A percentile compares a stretch with the other conserved stretches of the same genome.
Conservation (phyloP, 768 basidiomycete species). For the Tylopilus intermedius region DNA sequence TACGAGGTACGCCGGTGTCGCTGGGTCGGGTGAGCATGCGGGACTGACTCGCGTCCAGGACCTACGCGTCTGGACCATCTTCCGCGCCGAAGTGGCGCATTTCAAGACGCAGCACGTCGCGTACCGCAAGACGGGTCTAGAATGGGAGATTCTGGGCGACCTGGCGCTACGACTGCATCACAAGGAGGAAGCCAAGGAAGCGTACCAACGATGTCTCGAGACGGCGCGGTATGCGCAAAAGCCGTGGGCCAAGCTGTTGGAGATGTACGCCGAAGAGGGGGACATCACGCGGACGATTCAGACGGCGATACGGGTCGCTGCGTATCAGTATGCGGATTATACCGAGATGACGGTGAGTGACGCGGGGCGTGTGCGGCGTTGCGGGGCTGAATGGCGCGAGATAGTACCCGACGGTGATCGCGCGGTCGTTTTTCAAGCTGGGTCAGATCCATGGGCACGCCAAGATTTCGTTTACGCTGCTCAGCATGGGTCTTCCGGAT, state of each 20-base stretch:
- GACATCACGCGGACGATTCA: conserved; percentile 89
- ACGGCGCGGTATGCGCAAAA: conserved; percentile 80
- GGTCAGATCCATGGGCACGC: conserved; percentile 89
- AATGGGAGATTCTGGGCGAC: conserved; percentile 98
- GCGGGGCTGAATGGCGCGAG: not conserved
- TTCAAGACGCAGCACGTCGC: conserved; percentile 99
- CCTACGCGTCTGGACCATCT: conserved; percentile 96
- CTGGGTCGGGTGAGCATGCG: not conserved
- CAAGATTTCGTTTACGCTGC: conserved; percentile 87
- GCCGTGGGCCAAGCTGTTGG: conserved; percentile 90
- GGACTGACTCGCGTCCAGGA: conserved; percentile 41
- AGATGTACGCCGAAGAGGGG: conserved; percentile 95
- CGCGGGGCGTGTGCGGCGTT: not conserved
- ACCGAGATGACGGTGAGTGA: conserved; percentile 77
- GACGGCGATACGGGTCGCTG: conserved; percentile 87
- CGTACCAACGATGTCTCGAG: conserved; percentile 92
- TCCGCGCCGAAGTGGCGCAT: conserved; percentile 96
- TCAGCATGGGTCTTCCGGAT: conserved; percentile 92
- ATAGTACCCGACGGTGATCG: conserved; percentile 83
- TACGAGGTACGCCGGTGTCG: conserved; percentile 66
- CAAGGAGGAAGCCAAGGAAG: conserved; percentile 98
- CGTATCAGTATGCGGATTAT: conserved; percentile 88
- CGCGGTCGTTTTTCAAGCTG: conserved; percentile 87
- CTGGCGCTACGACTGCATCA: conserved; percentile 90
- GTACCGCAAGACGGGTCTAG: conserved; percentile 92